Evolutionary conservation across 2,329 filamentous ascomycete genomes (phyloP).

Genomic region (Polytolypa hystricis): DNA sequence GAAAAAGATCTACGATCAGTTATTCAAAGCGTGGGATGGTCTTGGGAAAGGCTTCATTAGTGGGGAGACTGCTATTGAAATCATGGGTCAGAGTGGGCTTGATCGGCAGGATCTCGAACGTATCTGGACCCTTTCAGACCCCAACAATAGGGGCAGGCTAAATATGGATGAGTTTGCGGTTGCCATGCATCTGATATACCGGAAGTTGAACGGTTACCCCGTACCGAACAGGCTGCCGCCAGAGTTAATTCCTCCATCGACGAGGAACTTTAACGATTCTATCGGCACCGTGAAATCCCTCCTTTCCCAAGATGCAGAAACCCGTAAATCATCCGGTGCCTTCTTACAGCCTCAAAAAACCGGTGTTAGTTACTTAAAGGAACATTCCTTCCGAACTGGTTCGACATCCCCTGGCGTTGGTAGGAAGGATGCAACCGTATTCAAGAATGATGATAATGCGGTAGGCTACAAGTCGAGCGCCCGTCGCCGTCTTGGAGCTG

Average conservation of each 20-base stretch:
- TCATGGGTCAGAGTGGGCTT: constrained; percentile 90
- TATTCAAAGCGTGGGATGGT: constrained; percentile 95
- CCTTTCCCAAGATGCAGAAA: constrained; percentile 79
- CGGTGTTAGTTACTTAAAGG: constrained; percentile 96
- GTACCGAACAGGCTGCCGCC: constrained; percentile 77
- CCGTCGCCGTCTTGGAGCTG: constrained; percentile 66
- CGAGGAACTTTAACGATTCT: constrained; percentile 82
- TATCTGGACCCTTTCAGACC: constrained; percentile 90
- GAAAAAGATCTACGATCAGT: constrained; percentile 88
- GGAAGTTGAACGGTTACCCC: constrained; percentile 91
- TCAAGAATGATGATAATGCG: constrained; percentile 90
- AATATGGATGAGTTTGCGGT: constrained; percentile 97
- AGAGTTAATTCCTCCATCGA: constrained; percentile 89
- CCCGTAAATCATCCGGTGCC: constrained; percentile 77
- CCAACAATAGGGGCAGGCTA: constrained; percentile 84
- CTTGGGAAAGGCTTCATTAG: constrained; percentile 85
- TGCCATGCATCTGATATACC: constrained; percentile 97
- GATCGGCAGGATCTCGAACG: constrained; percentile 82
- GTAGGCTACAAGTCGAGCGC: constrained; percentile 90
- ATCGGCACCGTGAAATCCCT: constrained; percentile 88
- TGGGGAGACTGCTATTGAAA: constrained; percentile 88
- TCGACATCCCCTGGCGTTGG: constrained; percentile 46
- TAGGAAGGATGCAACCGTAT: constrained; percentile 91
- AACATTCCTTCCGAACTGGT: constrained; percentile 71
- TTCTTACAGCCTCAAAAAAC: constrained; percentile 89